phyloP scores from a whole-genome alignment of 2,329 filamentous ascomycete species.

The Beauveria bassiana region DNA sequence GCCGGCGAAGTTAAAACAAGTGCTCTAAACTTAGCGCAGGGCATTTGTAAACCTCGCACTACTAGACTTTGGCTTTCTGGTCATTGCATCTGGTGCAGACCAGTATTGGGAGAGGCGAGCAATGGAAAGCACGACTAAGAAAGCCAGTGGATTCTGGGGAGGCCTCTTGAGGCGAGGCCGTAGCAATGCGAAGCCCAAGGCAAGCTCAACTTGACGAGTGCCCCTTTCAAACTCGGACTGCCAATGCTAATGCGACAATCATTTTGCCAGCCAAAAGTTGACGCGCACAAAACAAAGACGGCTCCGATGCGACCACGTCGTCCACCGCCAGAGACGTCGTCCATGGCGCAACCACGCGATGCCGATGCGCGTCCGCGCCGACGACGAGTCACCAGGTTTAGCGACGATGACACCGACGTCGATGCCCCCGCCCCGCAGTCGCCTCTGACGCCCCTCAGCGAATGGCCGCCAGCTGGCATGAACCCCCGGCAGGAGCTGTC shows the following conservation, averaged over 20 bases:
- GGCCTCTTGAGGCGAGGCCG: constrained; percentile 42
- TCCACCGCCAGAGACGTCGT: constrained; percentile 1
- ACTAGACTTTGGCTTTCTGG: background rate
- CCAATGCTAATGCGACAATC: background rate
- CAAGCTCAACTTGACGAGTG: constrained; percentile 1
- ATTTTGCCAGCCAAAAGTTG: background rate
- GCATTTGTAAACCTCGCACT: background rate
- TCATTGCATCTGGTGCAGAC: background rate
- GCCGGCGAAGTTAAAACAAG: background rate
- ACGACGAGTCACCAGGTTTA: background rate
- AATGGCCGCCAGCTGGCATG: constrained; percentile 51
- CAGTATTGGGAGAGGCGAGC: background rate
- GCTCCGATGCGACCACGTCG: background rate
- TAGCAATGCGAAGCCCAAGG: constrained; percentile 24
- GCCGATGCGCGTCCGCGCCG: background rate
- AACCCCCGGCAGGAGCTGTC: constrained; percentile 41
- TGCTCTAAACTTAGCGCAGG: background rate
- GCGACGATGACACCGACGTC: background rate
- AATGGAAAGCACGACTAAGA: constrained; percentile 24
- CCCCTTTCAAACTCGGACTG: background rate
- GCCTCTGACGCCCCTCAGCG: constrained; percentile 30
- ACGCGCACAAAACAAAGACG: background rate
- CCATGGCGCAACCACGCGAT: constrained; percentile 1
- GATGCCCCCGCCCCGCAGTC: background rate
- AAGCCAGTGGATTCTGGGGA: constrained; percentile 40